Conservation (phyloP, 1,284 basidiomycete genomes). For the Tetrapyrgos nigripes region DNA sequence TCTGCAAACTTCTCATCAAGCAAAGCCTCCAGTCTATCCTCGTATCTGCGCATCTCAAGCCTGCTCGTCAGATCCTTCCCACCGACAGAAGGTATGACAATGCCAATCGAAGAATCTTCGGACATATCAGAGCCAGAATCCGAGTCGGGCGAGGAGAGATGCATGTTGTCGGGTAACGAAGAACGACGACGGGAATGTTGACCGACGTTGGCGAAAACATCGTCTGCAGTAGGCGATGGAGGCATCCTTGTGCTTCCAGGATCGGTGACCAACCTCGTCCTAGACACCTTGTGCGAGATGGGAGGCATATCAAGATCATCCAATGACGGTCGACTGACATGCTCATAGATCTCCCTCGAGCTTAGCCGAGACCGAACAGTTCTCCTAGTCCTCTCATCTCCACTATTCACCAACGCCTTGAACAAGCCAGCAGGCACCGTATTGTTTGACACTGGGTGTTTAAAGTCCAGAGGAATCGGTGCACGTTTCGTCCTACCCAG, state of each 20-base stretch:
- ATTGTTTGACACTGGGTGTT: slow-evolving; percentile 70
- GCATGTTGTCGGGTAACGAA: slow-evolving; percentile 65
- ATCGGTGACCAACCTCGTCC: slow-evolving; percentile 61
- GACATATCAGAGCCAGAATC: slow-evolving; percentile 22
- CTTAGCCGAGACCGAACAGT: slow-evolving; percentile 75
- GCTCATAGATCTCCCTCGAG: slow-evolving; percentile 66
- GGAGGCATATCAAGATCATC: slow-evolving; percentile 74
- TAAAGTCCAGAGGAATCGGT: slow-evolving; percentile 83
- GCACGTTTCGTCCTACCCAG: slow-evolving; percentile 64
- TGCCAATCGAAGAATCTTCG: slow-evolving; percentile 27
- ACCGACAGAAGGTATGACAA: slow-evolving; percentile 40
- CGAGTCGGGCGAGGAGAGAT: slow-evolving; percentile 24
- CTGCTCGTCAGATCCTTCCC: slow-evolving; percentile 60
- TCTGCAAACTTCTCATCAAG: slow-evolving; percentile 72
- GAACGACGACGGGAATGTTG: slow-evolving; percentile 54
- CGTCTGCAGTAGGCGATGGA: slow-evolving; percentile 41
- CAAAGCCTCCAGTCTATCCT: slow-evolving; percentile 61
- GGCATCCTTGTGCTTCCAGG: slow-evolving; percentile 43
- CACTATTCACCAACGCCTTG: slow-evolving; percentile 69
- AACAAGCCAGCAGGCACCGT: slow-evolving; percentile 85
- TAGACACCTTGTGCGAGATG: slow-evolving; percentile 65
- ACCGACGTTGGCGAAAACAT: slow-evolving; percentile 53
- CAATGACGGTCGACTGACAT: slow-evolving; percentile 69
- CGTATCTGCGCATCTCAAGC: slow-evolving; percentile 64
- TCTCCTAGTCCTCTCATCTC: slow-evolving; percentile 68